Evolutionary conservation across 352 stramenopile species (phyloP), one percentile per base, ranked within the genome.

Genomic region (Globisporangium radiosum): DNA sequence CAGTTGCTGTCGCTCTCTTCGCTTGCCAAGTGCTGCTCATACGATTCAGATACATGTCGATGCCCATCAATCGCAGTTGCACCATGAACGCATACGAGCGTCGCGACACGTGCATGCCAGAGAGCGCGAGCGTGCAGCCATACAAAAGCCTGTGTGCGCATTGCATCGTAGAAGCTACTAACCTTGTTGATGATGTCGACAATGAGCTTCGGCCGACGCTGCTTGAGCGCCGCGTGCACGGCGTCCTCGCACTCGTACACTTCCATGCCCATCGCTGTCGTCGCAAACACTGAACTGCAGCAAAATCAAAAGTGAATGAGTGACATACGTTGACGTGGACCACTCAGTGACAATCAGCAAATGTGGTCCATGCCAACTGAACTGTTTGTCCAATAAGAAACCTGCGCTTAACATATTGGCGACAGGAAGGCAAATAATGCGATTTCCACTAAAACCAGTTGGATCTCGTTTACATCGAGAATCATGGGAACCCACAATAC

Each of bases 111-210:
- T 17, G 45, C 7, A 47, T n/a, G 19, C 52, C n/a, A 38, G 25
- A 1, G 1, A 42, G 48, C n/a, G 19, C n/a, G 2, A 5, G 36
- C 33, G 50, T 33, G 13, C 14, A 44, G 5, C 4, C 2, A 33
- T n/a, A n/a, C 0, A 33, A 50, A 10, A 19, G 17, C 8, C 45
- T n/a, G 15, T 33, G 14, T 7, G 17, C 25, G 45, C 4, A 33
- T 39, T 19, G 17, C 17, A 19, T 25, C 25, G 39, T 14, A 38
- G 4, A 49, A 17, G 67, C 17, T 19, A 19, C 17, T 19, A 19
- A 72, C 83, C 73, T 88, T 77, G 62, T 93, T 91, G 70, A 94
- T 92, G 56, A 87, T 84, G 47, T 70, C 63, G 45, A 90, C 73
- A 55, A 92, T 81, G 52, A 84, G 63, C 63, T 75, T 73, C 14